Evolutionary conservation across 2,329 filamentous ascomycete species (phyloP), one percentile per base, ranked within the genome.

Genomic region (Dactylellina sp.): DNA sequence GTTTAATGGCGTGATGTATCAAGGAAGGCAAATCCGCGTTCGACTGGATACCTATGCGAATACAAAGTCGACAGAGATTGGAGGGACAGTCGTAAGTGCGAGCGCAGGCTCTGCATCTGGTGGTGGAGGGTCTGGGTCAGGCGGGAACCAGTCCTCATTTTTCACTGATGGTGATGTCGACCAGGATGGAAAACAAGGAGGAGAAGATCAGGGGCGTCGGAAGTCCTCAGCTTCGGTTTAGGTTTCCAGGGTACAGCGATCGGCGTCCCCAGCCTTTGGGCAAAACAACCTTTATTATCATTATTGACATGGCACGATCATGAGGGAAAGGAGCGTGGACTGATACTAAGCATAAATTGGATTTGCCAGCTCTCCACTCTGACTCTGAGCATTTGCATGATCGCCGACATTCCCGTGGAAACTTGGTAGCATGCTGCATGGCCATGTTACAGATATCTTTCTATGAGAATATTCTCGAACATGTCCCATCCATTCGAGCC

Each of bases 1-100:
- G 55, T 78, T 78, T 66, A 72, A 78, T 25, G 75, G 70, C 24
- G 74, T 72, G 9, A 53, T 53, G 44, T 77, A 77, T 44, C 75
- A 75, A 49, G 77, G 77, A 35, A 68, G 77, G 20, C 57, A 52
- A 37, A 70, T 78, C 28, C 42, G 75, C 20, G 76, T 78, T 47
- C 65, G 76, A 28, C 44, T 76, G 16, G 77, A 78, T 56, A 65
- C 55, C 18, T 70, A 68, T 44, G 62, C 59, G 2, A 71, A 72
- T 35, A 75, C 68, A 16, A 75, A 72, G 35, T 22, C 46, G 2
- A 53, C 18, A 28, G 70, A 74, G 4, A 35, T 22, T 49, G 60
- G 62, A 42, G 56, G 24, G 4, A 40, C 53, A 7, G 53, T 65
- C 18, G 61, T 52, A 25, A 71, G 32, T 24, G 46, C 57, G 1